A percentile compares a stretch with the other conserved stretches of the same genome.
Evolutionary conservation across 2,329 filamentous ascomycete species (phyloP).

Genomic region (Fusarium sp.): DNA sequence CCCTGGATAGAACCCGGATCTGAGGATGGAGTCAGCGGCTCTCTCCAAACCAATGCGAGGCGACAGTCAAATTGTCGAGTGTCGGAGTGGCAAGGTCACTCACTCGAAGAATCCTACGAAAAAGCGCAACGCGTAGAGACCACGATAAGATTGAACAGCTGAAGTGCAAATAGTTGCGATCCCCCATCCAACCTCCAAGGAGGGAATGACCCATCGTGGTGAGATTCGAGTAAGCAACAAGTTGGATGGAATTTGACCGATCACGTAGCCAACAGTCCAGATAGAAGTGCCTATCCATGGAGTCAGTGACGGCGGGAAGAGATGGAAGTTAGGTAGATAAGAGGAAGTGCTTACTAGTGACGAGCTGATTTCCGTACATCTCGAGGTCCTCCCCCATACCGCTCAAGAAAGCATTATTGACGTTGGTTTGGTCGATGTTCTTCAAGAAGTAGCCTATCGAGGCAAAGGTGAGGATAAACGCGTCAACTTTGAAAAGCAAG

Average conservation of each 20-base stretch:
- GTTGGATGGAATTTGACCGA: constrained; percentile 31
- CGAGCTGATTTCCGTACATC: constrained; percentile 29
- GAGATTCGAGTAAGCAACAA: constrained; percentile 26
- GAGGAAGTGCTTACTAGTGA: constrained; percentile 20
- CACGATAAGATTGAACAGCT: constrained; percentile 13
- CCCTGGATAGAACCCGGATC: constrained; percentile 31
- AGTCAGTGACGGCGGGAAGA: not conserved
- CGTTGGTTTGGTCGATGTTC: constrained; percentile 53
- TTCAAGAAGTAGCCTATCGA: constrained; percentile 50
- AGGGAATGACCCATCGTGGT: constrained; percentile 33
- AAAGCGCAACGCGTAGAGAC: constrained; percentile 27
- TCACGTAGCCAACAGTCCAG: constrained; percentile 32
- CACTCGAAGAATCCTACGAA: constrained; percentile 36
- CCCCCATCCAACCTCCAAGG: constrained; percentile 31
- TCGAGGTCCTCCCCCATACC: constrained; percentile 36
- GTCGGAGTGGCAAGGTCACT: not conserved
- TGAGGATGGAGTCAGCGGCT: constrained; percentile 3
- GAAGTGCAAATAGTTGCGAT: constrained; percentile 30
- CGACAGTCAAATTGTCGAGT: not conserved
- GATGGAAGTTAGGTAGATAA: no score
- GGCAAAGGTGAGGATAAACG: constrained; percentile 49
- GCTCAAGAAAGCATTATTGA: constrained; percentile 51
- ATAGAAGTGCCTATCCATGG: constrained; percentile 18
- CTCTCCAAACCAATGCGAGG: not conserved
- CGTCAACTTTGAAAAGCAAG: constrained; percentile 50